Evolutionary conservation across 495 filamentous ascomycete genomes (phyloP).

Genomic region (Hyaloscypha bicolor): DNA sequence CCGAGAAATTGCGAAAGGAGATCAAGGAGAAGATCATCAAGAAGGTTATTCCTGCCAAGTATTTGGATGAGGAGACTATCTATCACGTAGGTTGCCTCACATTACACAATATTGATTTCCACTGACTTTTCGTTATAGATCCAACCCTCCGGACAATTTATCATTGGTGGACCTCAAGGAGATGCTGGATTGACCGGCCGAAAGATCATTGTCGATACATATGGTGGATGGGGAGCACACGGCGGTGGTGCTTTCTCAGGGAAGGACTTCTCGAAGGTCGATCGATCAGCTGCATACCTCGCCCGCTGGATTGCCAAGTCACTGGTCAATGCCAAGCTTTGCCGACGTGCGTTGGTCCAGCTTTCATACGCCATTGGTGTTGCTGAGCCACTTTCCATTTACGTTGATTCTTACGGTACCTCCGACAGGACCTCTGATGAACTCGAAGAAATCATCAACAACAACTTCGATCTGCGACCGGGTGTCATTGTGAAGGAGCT

Average conservation of each 20-base stretch:
- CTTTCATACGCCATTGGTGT: constrained; percentile 99
- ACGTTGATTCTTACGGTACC: constrained; percentile 85
- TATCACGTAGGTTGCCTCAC: constrained; percentile 71
- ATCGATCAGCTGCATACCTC: constrained; percentile 96
- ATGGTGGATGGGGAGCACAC: constrained; percentile 99
- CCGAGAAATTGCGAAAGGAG: constrained; percentile 90
- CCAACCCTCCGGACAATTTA: constrained; percentile 97
- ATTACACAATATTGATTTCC: neutral
- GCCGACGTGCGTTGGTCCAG: constrained; percentile 91
- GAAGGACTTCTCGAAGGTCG: constrained; percentile 99
- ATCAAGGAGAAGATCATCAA: constrained; percentile 98
- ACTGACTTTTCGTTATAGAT: constrained; percentile 53
- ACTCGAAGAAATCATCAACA: constrained; percentile 87
- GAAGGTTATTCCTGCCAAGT: constrained; percentile 87
- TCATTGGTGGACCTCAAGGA: constrained; percentile 98
- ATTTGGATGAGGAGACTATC: constrained; percentile 87
- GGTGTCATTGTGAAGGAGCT: constrained; percentile 99
- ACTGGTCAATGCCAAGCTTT: constrained; percentile 82
- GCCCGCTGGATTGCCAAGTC: constrained; percentile 99
- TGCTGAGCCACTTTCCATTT: constrained; percentile 90
- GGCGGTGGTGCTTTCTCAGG: constrained; percentile 99
- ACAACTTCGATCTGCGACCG: constrained; percentile 96
- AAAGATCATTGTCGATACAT: constrained; percentile 99
- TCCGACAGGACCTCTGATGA: constrained; percentile 73
- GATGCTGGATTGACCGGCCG: constrained; percentile 98